These are phyloP conservation scores for Lichtheimia ornata DNA, from an alignment of 371 early-diverging fungal species.

Conservation along the genomic window DNA sequence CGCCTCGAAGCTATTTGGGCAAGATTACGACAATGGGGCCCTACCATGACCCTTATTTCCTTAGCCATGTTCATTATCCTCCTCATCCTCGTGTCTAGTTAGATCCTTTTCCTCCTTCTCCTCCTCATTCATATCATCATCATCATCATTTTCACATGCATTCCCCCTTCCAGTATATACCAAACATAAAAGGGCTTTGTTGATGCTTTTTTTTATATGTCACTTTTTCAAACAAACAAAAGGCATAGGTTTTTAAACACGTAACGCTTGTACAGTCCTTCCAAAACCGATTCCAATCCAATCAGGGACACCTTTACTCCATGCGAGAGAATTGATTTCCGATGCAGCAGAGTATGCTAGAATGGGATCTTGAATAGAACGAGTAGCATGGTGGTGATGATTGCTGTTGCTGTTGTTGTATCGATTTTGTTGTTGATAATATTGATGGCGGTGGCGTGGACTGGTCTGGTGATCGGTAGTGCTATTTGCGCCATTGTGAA, in stretches of 20 bases:
- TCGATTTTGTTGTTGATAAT: slow-evolving; percentile 23
- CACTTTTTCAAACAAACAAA: not conserved
- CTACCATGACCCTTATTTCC: slow-evolving; percentile 3
- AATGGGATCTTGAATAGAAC: slow-evolving; percentile 64
- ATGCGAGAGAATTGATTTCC: slow-evolving; percentile 72
- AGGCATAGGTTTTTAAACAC: slow-evolving; percentile 28
- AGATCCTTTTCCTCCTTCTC: not conserved
- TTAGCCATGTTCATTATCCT: slow-evolving; percentile 6
- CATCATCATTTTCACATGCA: too few species aligned
- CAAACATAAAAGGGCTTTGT: too few species aligned
- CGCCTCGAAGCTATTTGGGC: slow-evolving; percentile 8
- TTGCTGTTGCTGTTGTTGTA: slow-evolving; percentile 5
- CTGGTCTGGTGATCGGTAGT: slow-evolving; percentile 7
- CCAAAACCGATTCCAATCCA: slow-evolving; percentile 80
- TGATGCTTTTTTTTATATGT: too few species aligned
- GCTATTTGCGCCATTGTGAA: slow-evolving; percentile 30
- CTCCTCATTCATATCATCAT: not conserved
- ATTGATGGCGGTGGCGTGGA: slow-evolving; percentile 34
- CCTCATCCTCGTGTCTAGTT: not conserved
- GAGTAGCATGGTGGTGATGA: slow-evolving; percentile 14
- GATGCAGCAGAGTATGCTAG: slow-evolving; percentile 70
- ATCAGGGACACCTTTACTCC: slow-evolving; percentile 70
- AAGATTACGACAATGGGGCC: slow-evolving; percentile 9
- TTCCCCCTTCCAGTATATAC: too few species aligned
- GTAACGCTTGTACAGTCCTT: slow-evolving; percentile 64